These are phyloP conservation scores for Cutaneotrichosporon dermatis DNA, from an alignment of 1,284 basidiomycete species.

Conservation along the genomic window DNA sequence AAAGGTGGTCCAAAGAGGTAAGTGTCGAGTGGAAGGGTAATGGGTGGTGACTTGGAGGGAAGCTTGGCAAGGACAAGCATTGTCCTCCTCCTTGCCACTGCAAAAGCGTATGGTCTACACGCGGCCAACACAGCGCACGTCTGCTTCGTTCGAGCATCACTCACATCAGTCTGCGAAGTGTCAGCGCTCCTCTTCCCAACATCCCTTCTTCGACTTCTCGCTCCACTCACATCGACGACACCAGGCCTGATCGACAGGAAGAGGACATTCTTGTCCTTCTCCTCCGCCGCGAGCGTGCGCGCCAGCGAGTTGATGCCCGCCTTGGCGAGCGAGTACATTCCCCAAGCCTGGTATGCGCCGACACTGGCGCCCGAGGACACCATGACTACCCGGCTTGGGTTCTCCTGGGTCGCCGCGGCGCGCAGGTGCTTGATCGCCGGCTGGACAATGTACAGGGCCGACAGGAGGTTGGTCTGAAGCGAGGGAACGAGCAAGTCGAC, in stretches of 20 bases:
- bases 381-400: constrained; percentile 47
- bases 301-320: constrained; percentile 54
- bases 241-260: constrained; percentile 54
- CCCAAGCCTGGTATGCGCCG: constrained; percentile 52
- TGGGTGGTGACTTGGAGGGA: too few species aligned
- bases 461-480: constrained; percentile 53
- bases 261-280: constrained; percentile 45
- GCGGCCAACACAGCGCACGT: background rate
- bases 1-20: too few species aligned
- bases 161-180: constrained; percentile 18
- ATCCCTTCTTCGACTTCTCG: too few species aligned
- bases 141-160: background rate
- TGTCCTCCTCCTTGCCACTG: background rate
- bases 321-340: constrained; percentile 51
- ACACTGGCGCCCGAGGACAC: constrained; percentile 54
- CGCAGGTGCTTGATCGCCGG: constrained; percentile 52
- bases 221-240: constrained; percentile 50
- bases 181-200: background rate
- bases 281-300: constrained; percentile 54
- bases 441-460: constrained; percentile 51
- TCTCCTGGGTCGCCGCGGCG: constrained; percentile 31
- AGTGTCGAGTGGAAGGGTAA: background rate
- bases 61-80: background rate
- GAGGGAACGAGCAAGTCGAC: constrained; percentile 25
- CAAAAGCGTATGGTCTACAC: background rate